Evolutionary conservation across 257 asterid genomes (phyloP), one percentile per base, ranked within the genome.

Genomic region (Gynochthodes officinalis): DNA sequence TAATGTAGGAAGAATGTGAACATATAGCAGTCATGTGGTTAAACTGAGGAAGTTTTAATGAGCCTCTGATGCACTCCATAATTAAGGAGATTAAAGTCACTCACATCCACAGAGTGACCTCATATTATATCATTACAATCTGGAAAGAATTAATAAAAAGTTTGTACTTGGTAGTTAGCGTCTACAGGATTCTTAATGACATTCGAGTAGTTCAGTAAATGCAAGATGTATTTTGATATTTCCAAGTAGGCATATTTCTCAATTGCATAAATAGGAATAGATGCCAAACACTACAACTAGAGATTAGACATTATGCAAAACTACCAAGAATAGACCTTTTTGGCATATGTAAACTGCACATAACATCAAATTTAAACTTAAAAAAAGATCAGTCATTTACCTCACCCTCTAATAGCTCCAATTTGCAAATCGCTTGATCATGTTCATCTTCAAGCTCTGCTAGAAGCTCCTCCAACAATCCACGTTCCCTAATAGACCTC

Each of bases 401-500:
- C 96, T 89, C 88, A 37, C 35, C 75, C 72, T 84, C 80, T 63
- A 89, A 73, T 23, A 73, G 77, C 79, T 91, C 80, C 55, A 86
- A 80, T 78, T 84, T 84, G 68, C 59, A 58, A 52, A 89, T 76
- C 60, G 91, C 89, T 75, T 86, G 85, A 0, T 85, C 90, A 16
- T 87, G 88, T 78, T 89, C 90, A 40, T 83, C 86, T 57, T 91
- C 90, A 19, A 91, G 89, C 79, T 91, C 96, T 64, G 69, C 78
- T 66, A 85, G 67, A 85, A 86, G 78, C 63, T 33, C 67, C 73
- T 82, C 83, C 79, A 79, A 72, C 77, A 75, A 52, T 57, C 58
- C 42, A 48, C 74, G 82, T 48, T 91, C 89, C 40, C 58, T 80
- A 55, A 79, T 60, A 30, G 89, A 82, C 46, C 59, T 46, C 9